Evolutionary conservation across 2,329 filamentous ascomycete genomes (phyloP).

Genomic region (Shiraia bambusicola): DNA sequence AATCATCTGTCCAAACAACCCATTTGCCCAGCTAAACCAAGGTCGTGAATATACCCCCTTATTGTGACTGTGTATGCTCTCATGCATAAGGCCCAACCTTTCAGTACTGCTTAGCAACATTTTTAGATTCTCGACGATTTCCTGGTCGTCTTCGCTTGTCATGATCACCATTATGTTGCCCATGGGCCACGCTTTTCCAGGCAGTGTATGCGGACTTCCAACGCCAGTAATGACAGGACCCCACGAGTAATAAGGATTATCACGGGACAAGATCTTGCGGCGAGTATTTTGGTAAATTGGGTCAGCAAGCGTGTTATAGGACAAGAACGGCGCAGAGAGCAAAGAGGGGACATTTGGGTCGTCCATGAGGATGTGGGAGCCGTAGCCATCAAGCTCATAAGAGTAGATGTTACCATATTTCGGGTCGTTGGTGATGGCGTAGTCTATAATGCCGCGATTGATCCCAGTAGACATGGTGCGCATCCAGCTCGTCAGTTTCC

Average conservation of each 20-base stretch:
- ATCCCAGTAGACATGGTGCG: constrained; percentile 53
- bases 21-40: constrained; percentile 56
- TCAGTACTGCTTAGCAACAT: constrained; percentile 51
- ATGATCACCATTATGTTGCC: constrained; percentile 52
- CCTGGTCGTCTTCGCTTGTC: constrained; percentile 50
- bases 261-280: constrained; percentile 43
- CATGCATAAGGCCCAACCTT: constrained; percentile 53
- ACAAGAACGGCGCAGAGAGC: constrained; percentile 64
- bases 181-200: constrained; percentile 54
- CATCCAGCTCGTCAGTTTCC: constrained; percentile 59
- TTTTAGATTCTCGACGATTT: constrained; percentile 46
- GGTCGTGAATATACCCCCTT: constrained; percentile 43
- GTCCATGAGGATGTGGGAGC: constrained; percentile 63
- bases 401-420: constrained; percentile 47
- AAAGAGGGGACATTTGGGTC: constrained; percentile 71
- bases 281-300: constrained; percentile 50
- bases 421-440: constrained; percentile 43
- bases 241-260: constrained; percentile 52
- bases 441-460: constrained; percentile 46
- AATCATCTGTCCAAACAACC: constrained; percentile 52
- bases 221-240: constrained; percentile 50
- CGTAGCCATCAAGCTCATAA: constrained; percentile 53
- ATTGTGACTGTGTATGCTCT: constrained; percentile 50
- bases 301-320: constrained; percentile 50
- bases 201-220: constrained; percentile 50